phyloP scores from a whole-genome alignment of 2,329 filamentous ascomycete genomes.

The Diaporthe sp. region DNA sequence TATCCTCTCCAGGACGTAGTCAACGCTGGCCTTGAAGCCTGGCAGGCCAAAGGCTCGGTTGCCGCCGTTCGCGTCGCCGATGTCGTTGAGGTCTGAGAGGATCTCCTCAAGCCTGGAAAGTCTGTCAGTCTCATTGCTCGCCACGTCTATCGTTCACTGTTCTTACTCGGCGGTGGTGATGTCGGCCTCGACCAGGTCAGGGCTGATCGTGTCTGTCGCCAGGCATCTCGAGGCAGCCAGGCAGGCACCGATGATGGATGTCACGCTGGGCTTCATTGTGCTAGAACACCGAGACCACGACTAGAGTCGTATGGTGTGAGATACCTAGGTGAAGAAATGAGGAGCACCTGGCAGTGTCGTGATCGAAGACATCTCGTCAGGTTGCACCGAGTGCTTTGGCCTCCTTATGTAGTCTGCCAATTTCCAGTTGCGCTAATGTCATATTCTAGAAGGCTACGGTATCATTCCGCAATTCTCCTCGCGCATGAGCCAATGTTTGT shows the following conservation, averaged over 20 bases:
- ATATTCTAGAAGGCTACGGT: slow-evolving; percentile 7
- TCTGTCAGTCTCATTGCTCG: neutral
- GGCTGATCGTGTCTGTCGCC: slow-evolving; percentile 53
- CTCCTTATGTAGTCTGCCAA: neutral
- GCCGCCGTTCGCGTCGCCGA: slow-evolving; percentile 68
- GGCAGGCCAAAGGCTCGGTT: slow-evolving; percentile 73
- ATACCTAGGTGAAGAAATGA: neutral
- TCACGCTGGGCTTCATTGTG: slow-evolving; percentile 19
- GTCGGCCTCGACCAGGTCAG: slow-evolving; percentile 57
- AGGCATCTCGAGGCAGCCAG: slow-evolving; percentile 8
- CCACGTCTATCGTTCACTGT: neutral
- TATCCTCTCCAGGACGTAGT: slow-evolving; percentile 65
- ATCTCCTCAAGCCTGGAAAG: slow-evolving; percentile 63
- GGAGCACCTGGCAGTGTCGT: slow-evolving; percentile 10
- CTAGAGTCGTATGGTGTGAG: neutral
- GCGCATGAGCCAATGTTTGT: slow-evolving; percentile 23
- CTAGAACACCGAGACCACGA: neutral
- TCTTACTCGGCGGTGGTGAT: slow-evolving; percentile 56
- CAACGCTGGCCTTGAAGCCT: slow-evolving; percentile 70
- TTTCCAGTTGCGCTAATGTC: neutral
- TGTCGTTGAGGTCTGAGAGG: slow-evolving; percentile 59
- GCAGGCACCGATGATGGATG: neutral
- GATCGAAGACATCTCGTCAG: neutral
- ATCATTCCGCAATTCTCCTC: neutral
- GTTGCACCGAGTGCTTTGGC: slow-evolving; percentile 1